Evolutionary conservation across 2,329 filamentous ascomycete genomes (phyloP).

Genomic region (Mariannaea elegans): DNA sequence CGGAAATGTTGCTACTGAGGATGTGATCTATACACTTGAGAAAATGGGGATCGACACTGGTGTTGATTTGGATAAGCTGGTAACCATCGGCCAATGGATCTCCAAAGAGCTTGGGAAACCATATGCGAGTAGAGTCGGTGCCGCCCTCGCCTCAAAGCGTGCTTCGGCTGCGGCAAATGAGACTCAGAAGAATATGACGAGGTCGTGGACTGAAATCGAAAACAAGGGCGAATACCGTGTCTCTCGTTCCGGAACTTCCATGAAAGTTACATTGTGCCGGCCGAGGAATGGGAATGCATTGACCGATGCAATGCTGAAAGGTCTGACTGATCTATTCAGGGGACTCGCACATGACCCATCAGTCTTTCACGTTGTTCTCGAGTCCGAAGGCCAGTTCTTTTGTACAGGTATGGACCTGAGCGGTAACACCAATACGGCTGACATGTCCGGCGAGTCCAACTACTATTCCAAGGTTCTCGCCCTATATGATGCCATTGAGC

Average conservation of each 20-base stretch:
- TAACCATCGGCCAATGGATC: slow-evolving; percentile 11
- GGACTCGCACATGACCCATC: background rate
- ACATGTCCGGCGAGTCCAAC: slow-evolving; percentile 3
- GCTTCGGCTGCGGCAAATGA: background rate
- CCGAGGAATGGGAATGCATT: slow-evolving; percentile 17
- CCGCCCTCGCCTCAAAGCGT: background rate
- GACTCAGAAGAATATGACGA: background rate
- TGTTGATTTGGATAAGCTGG: background rate
- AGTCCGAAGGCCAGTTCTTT: slow-evolving; percentile 21
- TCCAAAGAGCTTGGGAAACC: slow-evolving; percentile 6
- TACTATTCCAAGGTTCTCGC: slow-evolving; percentile 15
- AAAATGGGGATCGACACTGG: slow-evolving; percentile 15
- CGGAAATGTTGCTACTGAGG: slow-evolving; percentile 24
- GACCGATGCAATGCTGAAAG: slow-evolving; percentile 13
- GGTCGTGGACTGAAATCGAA: background rate
- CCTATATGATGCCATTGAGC: slow-evolving; percentile 17
- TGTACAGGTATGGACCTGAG: slow-evolving; percentile 27
- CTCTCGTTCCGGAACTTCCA: slow-evolving; percentile 2
- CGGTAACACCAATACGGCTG: slow-evolving; percentile 8
- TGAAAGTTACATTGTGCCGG: slow-evolving; percentile 10
- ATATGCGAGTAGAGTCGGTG: slow-evolving; percentile 13
- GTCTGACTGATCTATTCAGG: slow-evolving; percentile 2
- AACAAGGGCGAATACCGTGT: slow-evolving; percentile 14
- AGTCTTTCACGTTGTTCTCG: slow-evolving; percentile 14
- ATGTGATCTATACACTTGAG: slow-evolving; percentile 19